These are phyloP conservation scores for Aspergillus sergii DNA, from an alignment of 2,329 filamentous ascomycete genomes.

Conservation along the genomic window DNA sequence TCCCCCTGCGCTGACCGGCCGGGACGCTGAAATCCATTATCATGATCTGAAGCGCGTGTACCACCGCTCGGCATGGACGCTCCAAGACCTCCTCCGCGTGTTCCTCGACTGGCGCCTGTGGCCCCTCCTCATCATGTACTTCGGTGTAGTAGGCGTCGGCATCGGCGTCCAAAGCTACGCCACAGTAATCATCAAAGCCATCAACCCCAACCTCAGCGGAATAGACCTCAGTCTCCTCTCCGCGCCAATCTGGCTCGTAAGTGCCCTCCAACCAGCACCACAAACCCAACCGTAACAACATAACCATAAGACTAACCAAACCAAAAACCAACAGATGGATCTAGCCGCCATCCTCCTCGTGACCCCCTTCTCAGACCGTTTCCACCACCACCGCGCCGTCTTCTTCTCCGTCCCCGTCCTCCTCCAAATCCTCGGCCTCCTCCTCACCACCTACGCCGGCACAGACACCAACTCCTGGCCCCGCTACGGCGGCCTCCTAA, in stretches of 20 bases:
- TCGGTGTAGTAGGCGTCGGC: conserved; percentile 88
- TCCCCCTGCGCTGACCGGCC: conserved; percentile 71
- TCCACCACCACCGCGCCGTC: conserved; percentile 75
- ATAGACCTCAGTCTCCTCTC: conserved; percentile 80
- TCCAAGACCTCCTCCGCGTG: conserved; percentile 70
- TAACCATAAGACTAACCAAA: conserved; percentile 3
- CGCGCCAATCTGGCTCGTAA: conserved; percentile 88
- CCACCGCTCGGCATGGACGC: conserved; percentile 70
- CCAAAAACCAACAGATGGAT: conserved; percentile 67
- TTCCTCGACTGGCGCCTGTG: conserved; percentile 85
- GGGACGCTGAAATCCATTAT: conserved; percentile 81
- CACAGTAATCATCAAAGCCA: conserved; percentile 80
- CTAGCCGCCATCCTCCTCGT: conserved; percentile 82
- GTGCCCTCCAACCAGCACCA: conserved; percentile 33
- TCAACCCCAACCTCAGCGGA: conserved; percentile 71
- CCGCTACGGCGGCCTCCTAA: conserved; percentile 82
- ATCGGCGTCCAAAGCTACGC: conserved; percentile 89
- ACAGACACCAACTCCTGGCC: conserved; percentile 69
- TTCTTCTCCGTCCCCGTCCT: conserved; percentile 78
- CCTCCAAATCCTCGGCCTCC: conserved; percentile 79
- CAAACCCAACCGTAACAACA: neutral
- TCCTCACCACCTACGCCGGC: conserved; percentile 75
- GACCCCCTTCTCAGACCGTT: conserved; percentile 83
- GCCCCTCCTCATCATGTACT: conserved; percentile 88
- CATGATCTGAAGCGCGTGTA: conserved; percentile 80